These are phyloP conservation scores for Trematosphaeria pertusa DNA, from an alignment of 2,329 filamentous ascomycete species.

Conservation along the genomic window DNA sequence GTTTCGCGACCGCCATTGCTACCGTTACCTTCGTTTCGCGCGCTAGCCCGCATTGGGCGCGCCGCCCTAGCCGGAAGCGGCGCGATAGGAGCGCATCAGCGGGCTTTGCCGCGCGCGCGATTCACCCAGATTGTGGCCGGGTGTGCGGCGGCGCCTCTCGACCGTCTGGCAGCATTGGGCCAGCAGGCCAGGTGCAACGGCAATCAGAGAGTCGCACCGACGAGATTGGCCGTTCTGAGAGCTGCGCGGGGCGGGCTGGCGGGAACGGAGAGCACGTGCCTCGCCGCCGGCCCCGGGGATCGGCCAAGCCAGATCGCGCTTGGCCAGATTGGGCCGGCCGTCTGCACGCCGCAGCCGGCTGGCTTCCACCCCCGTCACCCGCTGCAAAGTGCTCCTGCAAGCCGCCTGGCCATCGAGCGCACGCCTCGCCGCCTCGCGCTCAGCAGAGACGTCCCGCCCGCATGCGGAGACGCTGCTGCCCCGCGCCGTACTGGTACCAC, in stretches of 20 bases:
- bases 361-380: background rate
- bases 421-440: too few relatives aligned
- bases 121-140: constrained; percentile 35
- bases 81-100: constrained; percentile 19
- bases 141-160: constrained; percentile 19
- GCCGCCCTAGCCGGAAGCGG: constrained; percentile 19
- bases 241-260: background rate
- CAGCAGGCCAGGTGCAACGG: constrained; percentile 11
- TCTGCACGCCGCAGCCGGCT: background rate
- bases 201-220: constrained; percentile 9
- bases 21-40: constrained; percentile 39
- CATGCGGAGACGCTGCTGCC: too few relatives aligned
- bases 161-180: constrained; percentile 2
- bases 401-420: too few relatives aligned
- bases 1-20: constrained; percentile 38
- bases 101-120: constrained; percentile 24
- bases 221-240: constrained; percentile 3
- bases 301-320: background rate
- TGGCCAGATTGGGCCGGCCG: too few relatives aligned
- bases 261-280: background rate
- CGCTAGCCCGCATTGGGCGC: constrained; percentile 28
- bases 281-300: background rate
- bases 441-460: too few relatives aligned
- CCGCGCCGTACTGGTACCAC: constrained; percentile 12
- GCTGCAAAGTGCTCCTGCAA: too few relatives aligned